Conservation (phyloP, 1,284 basidiomycete genomes). For the Cerrena zonata region DNA sequence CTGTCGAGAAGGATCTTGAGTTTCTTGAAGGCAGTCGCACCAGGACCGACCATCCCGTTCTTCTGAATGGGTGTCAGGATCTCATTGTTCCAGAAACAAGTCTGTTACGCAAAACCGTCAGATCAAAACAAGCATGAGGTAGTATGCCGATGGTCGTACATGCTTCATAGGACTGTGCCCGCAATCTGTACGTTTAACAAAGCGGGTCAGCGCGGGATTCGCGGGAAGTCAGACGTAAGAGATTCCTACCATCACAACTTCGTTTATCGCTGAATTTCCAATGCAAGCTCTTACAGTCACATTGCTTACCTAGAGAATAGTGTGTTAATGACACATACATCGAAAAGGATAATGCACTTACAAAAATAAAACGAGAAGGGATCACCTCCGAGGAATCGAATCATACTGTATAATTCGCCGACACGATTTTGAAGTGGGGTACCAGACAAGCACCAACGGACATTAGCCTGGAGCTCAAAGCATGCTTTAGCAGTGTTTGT, state of each 20-base stretch:
- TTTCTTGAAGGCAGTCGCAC: slow-evolving; percentile 82
- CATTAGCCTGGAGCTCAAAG: slow-evolving; percentile 80
- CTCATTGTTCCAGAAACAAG: slow-evolving; percentile 88
- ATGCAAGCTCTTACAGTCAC: slow-evolving; percentile 84
- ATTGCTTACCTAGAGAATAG: slow-evolving; percentile 57
- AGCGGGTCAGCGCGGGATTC: neutral
- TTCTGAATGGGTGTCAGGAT: slow-evolving; percentile 93
- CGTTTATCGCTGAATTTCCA: slow-evolving; percentile 85
- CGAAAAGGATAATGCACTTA: slow-evolving; percentile 33
- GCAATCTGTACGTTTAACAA: slow-evolving; percentile 55
- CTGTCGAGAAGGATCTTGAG: slow-evolving; percentile 83
- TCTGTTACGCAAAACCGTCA: slow-evolving; percentile 34
- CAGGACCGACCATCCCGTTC: slow-evolving; percentile 67
- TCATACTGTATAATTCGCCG: slow-evolving; percentile 93
- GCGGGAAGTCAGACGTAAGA: neutral
- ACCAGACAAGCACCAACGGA: slow-evolving; percentile 96
- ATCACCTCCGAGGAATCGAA: slow-evolving; percentile 87
- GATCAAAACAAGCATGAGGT: neutral
- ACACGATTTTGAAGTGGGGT: slow-evolving; percentile 96
- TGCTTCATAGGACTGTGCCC: slow-evolving; percentile 94
- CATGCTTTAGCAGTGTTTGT: slow-evolving; percentile 96
- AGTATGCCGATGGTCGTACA: slow-evolving; percentile 35
- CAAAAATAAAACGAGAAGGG: slow-evolving; percentile 92
- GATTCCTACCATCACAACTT: slow-evolving; percentile 70
- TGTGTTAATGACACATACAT: neutral